A percentile compares a stretch with the other conserved stretches of the same genome.
These are phyloP conservation scores for Nakaseomyces uthaithaninus DNA, from an alignment of 1,139 yeast species.

Conservation along the genomic window DNA sequence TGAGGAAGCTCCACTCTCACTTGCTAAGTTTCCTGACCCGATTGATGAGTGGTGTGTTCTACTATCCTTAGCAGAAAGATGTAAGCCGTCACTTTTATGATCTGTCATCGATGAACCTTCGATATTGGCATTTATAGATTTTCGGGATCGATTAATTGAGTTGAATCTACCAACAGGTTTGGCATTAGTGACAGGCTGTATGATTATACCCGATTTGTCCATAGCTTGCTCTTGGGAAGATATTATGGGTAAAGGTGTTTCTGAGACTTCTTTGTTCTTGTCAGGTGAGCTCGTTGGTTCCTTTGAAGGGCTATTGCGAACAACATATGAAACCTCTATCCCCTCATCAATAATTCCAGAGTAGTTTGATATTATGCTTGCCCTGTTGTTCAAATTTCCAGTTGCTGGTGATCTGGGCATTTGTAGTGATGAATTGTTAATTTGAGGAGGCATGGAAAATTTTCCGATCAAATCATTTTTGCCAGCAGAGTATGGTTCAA, in stretches of 20 bases:
- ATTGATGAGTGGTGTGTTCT: slow-evolving; percentile 20
- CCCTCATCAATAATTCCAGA: slow-evolving; percentile 42
- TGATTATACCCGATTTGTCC: slow-evolving; percentile 10
- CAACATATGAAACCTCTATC: slow-evolving; percentile 37
- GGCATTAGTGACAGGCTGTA: slow-evolving; percentile 15
- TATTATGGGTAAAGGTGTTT: background rate
- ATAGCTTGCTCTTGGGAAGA: slow-evolving; percentile 1
- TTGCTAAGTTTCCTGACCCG: slow-evolving; percentile 30
- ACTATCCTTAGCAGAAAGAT: slow-evolving; percentile 11
- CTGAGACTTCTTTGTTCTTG: background rate
- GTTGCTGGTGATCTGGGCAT: slow-evolving; percentile 12
- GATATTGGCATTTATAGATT: background rate
- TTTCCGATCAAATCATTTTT: background rate
- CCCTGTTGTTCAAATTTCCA: slow-evolving; percentile 30
- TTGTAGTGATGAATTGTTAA: slow-evolving; percentile 3
- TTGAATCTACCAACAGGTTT: slow-evolving; percentile 17
- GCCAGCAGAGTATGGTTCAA: background rate
- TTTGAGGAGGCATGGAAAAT: background rate
- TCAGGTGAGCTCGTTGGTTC: background rate
- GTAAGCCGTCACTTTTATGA: slow-evolving; percentile 11
- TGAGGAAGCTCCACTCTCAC: slow-evolving; percentile 28
- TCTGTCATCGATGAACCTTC: background rate
- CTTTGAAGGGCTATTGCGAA: slow-evolving; percentile 16
- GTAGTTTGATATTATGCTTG: slow-evolving; percentile 39
- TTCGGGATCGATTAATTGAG: slow-evolving; percentile 7